Evolutionary conservation across 139 green algal genomes (phyloP), one percentile per base, ranked within the genome.

Genomic region (Tetratostichococcus sp.): DNA sequence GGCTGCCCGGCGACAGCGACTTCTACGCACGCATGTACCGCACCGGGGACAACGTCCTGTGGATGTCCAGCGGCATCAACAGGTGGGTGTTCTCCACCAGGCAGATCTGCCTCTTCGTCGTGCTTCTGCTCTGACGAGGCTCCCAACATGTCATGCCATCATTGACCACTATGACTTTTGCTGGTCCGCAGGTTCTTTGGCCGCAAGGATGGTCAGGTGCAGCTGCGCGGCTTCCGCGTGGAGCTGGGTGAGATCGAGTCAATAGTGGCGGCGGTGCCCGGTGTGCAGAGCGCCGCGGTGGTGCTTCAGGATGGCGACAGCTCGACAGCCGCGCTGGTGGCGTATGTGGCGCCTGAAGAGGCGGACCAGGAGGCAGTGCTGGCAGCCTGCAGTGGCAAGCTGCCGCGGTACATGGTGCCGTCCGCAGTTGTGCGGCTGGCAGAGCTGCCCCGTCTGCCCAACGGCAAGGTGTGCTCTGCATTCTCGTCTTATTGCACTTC

Each of bases 201-300:
- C 30, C 65, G 31, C 31, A 35, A 34, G 30, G 30, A 85, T 79
- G 19, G 80, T 2, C 80, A 85, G 75, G 72, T 89, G 39, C 87
- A 89, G 73, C 65, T 89, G 42, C 77, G 76, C 67, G 84, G 84
- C 23, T 58, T 86, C 43, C 72, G 81, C 39, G 85, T 89, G 21
- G 84, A 89, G 74, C 39, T 89, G 71, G 75, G 76, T 2, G 84
- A 89, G 76, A 65, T 87, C 31, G 84, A 89, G 69, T 43, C 74
- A 17, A 75, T 32, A 28, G 23, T 81, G 50, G 59, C 14, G 11
- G 14, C 50, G 50, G 50, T 17, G 50, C 50, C 67, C 17, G 50
- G 50, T 17, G 50, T 62, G 50, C 50, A 26, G 14, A 62, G 50
- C 50, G 50, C 50, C 23, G 62, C 70, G 21, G 33, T 30, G 1